Conservation (phyloP, 2,329 filamentous ascomycete species). For the Calcarisporium arbuscula region DNA sequence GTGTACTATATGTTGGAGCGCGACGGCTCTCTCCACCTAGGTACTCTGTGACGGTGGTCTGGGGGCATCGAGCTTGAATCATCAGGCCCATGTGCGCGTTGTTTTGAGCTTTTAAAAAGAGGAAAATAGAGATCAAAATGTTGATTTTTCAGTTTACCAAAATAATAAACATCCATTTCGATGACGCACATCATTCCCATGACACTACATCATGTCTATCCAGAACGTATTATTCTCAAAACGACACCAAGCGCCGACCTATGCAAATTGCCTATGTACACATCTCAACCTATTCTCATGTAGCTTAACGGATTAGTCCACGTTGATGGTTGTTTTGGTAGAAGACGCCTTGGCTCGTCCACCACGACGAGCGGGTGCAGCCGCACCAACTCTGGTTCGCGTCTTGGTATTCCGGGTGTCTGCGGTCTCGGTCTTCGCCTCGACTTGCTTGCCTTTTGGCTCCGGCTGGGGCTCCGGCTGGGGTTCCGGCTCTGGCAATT, state of each 20-base stretch:
- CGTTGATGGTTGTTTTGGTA: slow-evolving; percentile 12
- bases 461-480: slow-evolving; percentile 20
- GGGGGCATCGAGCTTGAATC: neutral
- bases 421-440: slow-evolving; percentile 12
- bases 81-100: too few species aligned
- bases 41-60: slow-evolving; percentile 1
- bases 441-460: slow-evolving; percentile 16
- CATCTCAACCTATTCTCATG: neutral
- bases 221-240: too few species aligned
- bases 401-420: slow-evolving; percentile 21
- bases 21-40: too few species aligned
- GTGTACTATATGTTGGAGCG: too few species aligned
- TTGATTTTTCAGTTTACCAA: too few species aligned
- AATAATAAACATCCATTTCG: too few species aligned
- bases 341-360: slow-evolving; percentile 18
- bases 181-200: too few species aligned
- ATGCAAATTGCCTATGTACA: slow-evolving; percentile 1
- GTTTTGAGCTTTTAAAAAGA: too few species aligned
- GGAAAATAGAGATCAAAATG: neutral
- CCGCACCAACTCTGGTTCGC: slow-evolving; percentile 19
- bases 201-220: too few species aligned
- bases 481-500: slow-evolving; percentile 22
- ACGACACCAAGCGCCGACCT: slow-evolving; percentile 6
- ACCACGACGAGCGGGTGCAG: slow-evolving; percentile 19
- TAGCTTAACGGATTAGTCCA: slow-evolving; percentile 3